phyloP scores from a whole-genome alignment of 768 basidiomycete species.

The Fomitopsis serialis region DNA sequence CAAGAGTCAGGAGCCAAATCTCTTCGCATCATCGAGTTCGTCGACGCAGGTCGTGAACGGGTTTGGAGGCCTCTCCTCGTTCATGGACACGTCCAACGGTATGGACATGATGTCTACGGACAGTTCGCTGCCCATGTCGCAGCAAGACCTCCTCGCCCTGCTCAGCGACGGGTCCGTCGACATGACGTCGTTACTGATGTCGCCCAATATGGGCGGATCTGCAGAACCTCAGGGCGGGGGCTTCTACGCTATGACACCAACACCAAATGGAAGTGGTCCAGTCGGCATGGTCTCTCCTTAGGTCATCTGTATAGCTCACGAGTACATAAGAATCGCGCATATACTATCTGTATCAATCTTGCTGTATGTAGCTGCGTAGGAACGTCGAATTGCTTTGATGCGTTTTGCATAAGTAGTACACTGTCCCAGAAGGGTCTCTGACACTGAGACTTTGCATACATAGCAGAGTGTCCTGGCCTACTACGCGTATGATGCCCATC shows the following conservation, averaged over 20 bases:
- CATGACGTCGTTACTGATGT: conserved; percentile 26
- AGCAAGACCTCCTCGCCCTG: conserved; percentile 57
- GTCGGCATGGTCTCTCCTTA: conserved; percentile 3
- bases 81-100: conserved; percentile 24
- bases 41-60: conserved; percentile 1
- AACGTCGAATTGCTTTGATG: too few relatives aligned
- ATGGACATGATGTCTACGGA: conserved; percentile 43
- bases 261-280: background rate
- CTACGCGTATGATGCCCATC: too few relatives aligned
- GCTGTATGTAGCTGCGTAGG: too few relatives aligned
- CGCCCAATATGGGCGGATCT: conserved; percentile 1
- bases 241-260: conserved; percentile 1
- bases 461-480: too few relatives aligned
- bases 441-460: too few relatives aligned
- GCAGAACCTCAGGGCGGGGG: background rate
- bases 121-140: conserved; percentile 43
- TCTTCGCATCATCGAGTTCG: conserved; percentile 5
- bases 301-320: too few relatives aligned
- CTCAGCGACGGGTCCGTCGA: conserved; percentile 46
- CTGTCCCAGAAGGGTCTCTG: too few relatives aligned
- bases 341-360: too few relatives aligned
- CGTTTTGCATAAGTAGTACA: too few relatives aligned
- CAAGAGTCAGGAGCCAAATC: conserved; percentile 4
- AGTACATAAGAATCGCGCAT: too few relatives aligned
- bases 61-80: conserved; percentile 11